A percentile compares a stretch with the other conserved stretches of the same genome.
phyloP scores from a whole-genome alignment of 495 filamentous ascomycete genomes.

The Penicillium psychrofluorescens region DNA sequence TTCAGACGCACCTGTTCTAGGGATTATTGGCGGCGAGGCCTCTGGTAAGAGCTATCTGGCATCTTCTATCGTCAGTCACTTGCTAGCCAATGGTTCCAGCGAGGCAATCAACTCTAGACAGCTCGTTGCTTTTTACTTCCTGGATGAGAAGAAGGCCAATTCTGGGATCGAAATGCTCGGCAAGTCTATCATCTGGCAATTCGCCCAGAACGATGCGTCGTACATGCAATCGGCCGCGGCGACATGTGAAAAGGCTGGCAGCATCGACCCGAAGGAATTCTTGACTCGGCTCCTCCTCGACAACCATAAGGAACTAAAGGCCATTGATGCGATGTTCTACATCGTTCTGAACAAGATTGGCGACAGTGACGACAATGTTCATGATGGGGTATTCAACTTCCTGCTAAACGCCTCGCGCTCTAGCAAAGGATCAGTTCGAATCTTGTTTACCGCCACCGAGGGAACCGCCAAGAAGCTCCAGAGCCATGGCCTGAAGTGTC shows the following conservation, averaged over 20 bases:
- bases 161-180: background rate
- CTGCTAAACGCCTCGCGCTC: background rate
- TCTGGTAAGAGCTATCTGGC: constrained; percentile 8
- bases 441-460: constrained; percentile 3
- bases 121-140: constrained; percentile 5
- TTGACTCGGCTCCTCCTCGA: constrained; percentile 2
- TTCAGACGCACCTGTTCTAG: constrained; percentile 1
- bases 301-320: background rate
- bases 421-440: background rate
- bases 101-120: background rate
- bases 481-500: background rate
- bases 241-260: background rate
- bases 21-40: constrained; percentile 1
- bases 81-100: background rate
- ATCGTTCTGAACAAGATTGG: constrained; percentile 6
- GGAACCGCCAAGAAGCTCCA: background rate
- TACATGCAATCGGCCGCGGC: constrained; percentile 4
- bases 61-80: background rate
- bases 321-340: constrained; percentile 3
- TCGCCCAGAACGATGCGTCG: constrained; percentile 3
- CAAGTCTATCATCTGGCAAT: constrained; percentile 7
- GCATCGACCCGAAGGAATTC: constrained; percentile 2
- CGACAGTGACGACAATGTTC: background rate
- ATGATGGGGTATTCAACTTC: constrained; percentile 1
- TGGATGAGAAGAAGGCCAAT: background rate